Base-by-base conservation (phyloP, 129 eudicot species). In the Flaveria sonorensis region DNA sequence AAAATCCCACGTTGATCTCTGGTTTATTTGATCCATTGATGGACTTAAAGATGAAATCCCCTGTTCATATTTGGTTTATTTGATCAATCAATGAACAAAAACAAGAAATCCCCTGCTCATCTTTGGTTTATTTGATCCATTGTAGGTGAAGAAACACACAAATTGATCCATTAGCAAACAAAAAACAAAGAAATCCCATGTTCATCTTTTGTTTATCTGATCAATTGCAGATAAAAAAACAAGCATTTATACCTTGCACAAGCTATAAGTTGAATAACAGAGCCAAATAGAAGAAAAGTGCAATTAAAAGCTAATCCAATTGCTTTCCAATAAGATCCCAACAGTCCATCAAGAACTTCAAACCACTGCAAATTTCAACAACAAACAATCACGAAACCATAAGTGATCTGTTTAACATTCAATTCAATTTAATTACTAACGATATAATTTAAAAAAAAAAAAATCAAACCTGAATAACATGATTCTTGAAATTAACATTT, bases 251-350 rank as follows among this genome's bases (percentile, higher is more conserved):
- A 57, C 98, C 98, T 93, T 61, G 98, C 98, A 73, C 98, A 93
- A 70, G 93, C 98, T 63, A 93, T 93, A 46, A 93, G 98, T 59
- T 93, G 98, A 15, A 93, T 93, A 19, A 93, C 98, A 89, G 98
- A 90, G 81, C 98, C 98, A 81, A 93, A 93, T n/a, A 93, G 96
- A 71, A 93, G 96, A 79, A 93, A 93, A 77, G 97, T 93, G 79
- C 94, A 88, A 83, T 93, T 93, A 84, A 93, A 93, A 65, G 96
- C 98, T 46, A 93, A 75, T 42, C 98, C 98, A 15, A 82, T 74
- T 51, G 93, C 97, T 87, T 93, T 93, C 98, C 98, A 93, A 77
- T 88, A 93, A 45, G 96, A 96, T 36, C 98, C 98, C 81, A 93
- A 70, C 77, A 93, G 83, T 62, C 98, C 98, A 83, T 93, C 98